A percentile compares a stretch with the other conserved stretches of the same genome.
phyloP scores from a whole-genome alignment of 371 early-diverging fungal genomes.

The Apophysomyces trapeziformis region DNA sequence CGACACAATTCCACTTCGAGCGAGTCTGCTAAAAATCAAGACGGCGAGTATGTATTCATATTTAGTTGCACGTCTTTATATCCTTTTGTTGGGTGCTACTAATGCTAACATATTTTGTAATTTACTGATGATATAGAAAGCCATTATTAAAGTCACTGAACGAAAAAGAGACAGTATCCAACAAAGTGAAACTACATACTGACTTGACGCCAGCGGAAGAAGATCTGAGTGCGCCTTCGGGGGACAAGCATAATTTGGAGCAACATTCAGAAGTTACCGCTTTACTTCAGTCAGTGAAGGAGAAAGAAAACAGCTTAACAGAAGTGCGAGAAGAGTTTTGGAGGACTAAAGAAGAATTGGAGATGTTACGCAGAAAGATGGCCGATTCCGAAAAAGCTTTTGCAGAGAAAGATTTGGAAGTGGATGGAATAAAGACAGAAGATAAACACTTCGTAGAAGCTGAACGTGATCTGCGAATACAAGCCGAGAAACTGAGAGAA shows the following conservation, averaged over 20 bases:
- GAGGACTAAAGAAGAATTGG: background rate
- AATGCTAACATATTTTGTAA: too few species aligned
- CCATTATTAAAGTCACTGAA: too few species aligned
- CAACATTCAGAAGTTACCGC: background rate
- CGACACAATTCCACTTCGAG: background rate
- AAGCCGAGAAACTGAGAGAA: background rate
- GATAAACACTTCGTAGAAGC: background rate
- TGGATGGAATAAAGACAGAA: background rate
- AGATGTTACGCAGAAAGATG: background rate
- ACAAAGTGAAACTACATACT: background rate
- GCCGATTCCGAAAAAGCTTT: background rate
- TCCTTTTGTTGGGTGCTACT: too few species aligned
- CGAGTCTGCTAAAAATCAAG: background rate
- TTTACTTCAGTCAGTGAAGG: background rate
- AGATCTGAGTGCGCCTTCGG: background rate
- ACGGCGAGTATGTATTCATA: background rate
- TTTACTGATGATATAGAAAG: too few species aligned
- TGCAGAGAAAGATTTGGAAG: background rate
- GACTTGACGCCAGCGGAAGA: background rate
- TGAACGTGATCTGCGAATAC: background rate
- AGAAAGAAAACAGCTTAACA: background rate
- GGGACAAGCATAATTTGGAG: background rate
- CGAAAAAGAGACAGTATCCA: too few species aligned
- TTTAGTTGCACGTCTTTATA: background rate
- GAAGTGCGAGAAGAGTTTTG: background rate